A percentile compares a stretch with the other conserved stretches of the same genome.
These are phyloP conservation scores for Aegilops longissima DNA, from an alignment of 176 grass and related monocot species.

Conservation along the genomic window DNA sequence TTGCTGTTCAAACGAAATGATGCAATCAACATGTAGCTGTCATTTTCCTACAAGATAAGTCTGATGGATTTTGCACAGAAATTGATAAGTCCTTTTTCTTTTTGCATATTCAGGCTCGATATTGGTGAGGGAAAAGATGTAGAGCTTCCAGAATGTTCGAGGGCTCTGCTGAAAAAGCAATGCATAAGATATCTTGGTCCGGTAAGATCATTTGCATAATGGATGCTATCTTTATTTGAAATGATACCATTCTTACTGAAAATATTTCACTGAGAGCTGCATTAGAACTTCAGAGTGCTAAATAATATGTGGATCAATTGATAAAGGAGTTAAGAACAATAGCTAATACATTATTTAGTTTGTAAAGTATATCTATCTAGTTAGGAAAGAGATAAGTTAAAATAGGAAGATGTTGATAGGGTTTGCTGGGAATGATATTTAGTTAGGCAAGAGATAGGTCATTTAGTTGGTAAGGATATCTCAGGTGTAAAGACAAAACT, in stretches of 20 bases:
- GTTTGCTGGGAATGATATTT: background rate
- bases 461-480: background rate
- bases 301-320: background rate
- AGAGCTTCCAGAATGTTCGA: slow-evolving; percentile 72
- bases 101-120: slow-evolving; percentile 64
- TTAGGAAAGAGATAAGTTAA: background rate
- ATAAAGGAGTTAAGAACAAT: background rate
- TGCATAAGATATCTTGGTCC: slow-evolving; percentile 92
- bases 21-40: background rate
- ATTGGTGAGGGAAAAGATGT: slow-evolving; percentile 81
- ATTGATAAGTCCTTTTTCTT: background rate
- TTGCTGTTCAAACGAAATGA: background rate
- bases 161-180: slow-evolving; percentile 61
- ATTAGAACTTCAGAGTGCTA: background rate
- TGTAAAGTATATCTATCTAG: background rate
- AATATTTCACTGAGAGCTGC: background rate
- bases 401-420: background rate
- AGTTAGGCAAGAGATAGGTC: background rate
- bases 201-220: slow-evolving; percentile 52
- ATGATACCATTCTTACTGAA: background rate
- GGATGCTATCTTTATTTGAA: background rate
- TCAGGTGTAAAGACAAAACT: background rate
- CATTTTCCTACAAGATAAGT: background rate
- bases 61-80: background rate
- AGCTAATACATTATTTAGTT: background rate